Evolutionary conservation across 2,329 filamentous ascomycete genomes (phyloP), one percentile per base, ranked within the genome.

Genomic region (Anisogramma anomala): DNA sequence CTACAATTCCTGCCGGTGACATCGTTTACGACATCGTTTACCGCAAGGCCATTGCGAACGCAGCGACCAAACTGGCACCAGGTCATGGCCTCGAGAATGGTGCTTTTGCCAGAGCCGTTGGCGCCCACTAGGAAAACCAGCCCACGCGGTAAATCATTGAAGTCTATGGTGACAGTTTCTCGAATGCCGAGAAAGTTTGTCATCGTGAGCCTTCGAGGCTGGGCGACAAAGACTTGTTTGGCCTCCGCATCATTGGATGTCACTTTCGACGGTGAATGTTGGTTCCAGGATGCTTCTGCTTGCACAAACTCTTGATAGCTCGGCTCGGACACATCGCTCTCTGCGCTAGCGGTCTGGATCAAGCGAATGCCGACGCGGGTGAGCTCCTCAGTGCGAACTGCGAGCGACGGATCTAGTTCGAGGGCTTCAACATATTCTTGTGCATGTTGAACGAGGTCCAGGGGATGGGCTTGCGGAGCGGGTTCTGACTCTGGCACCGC

Each of bases 11-110:
- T 52, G 17, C 50, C 46, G 10, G 39, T 39, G n/a, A 47, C 37
- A 38, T 60, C 57, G 36, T 60, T 60, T 32, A 60, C 48, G 3
- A 58, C 55, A 34, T 59, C 56, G 7, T 52, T 49, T 11, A 49
- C 55, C 6, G 38, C 47, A 6, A 57, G 39, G 1, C 55, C 55
- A 25, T 39, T 48, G 14, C 58, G 54, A 17, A 58, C 49, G 32
- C 56, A 58, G 7, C 48, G 50, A 2, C 58, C 58, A 38, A 59
- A 60, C 32, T 57, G 56, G 42, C 55, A 58, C 58, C 57, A 60
- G 3, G 52, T 51, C 17, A 59, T 52, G 13, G 58, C 57, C 41
- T 60, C 58, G 14, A 59, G 48, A 2, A 60, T 26, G 1, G 55
- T 58, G 47, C 55, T 58, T 43, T 59, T 59, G 5, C 57, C 57